phyloP scores from a whole-genome alignment of 148 eudicot genomes.

The Oxyria digyna region DNA sequence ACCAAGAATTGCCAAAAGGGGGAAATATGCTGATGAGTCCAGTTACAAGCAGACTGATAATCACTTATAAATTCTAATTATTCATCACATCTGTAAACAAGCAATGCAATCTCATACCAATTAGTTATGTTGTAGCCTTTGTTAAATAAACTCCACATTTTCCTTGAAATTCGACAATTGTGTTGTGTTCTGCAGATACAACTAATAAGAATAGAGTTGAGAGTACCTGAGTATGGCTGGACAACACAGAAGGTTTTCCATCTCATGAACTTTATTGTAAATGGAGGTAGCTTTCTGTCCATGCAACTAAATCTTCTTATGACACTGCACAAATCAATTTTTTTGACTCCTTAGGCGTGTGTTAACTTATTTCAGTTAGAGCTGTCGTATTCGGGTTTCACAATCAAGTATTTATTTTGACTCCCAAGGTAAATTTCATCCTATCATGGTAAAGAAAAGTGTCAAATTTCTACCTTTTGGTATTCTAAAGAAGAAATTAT shows the following conservation, averaged over 20 bases:
- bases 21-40: background rate
- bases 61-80: background rate
- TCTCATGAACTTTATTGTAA: conserved; percentile 86
- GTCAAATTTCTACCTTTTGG: background rate
- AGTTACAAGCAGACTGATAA: background rate
- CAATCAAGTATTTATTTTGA: conserved; percentile 40
- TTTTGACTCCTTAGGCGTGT: background rate
- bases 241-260: conserved; percentile 87
- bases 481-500: background rate
- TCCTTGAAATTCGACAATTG: background rate
- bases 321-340: background rate
- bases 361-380: conserved; percentile 43
- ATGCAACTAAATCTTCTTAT: background rate
- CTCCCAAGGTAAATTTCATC: conserved; percentile 47
- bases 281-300: conserved; percentile 50
- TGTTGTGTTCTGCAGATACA: conserved; percentile 47
- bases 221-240: conserved; percentile 91
- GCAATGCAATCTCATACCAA: background rate
- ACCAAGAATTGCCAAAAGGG: background rate
- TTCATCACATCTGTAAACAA: background rate
- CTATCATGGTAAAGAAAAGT: background rate
- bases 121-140: background rate
- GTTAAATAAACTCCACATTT: background rate
- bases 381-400: conserved; percentile 81
- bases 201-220: conserved; percentile 61